Percentiles rank a stretch among this genome's conserved stretches.
phyloP scores from a whole-genome alignment of 345 rosid species.

The Crucihimalaya himalaica region DNA sequence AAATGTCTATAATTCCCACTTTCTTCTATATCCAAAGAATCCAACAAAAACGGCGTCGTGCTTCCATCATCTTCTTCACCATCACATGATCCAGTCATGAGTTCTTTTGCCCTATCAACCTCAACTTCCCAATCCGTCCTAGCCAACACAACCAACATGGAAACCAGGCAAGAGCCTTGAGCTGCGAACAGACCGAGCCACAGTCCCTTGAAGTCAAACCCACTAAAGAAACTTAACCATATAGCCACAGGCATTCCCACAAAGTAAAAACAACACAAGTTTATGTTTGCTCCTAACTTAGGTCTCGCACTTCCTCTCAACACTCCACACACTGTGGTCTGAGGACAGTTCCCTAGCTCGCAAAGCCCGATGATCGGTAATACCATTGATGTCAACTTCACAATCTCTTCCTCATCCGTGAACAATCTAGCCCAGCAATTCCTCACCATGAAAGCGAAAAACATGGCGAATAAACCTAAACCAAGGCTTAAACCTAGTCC shows the following conservation, averaged over 20 bases:
- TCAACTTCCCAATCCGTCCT: slow-evolving; percentile 70
- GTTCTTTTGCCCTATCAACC: slow-evolving; percentile 56
- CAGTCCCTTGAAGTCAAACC: slow-evolving; percentile 70
- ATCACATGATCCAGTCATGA: slow-evolving; percentile 42
- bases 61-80: slow-evolving; percentile 13
- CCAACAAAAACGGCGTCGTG: slow-evolving; percentile 30
- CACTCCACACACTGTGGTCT: slow-evolving; percentile 83
- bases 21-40: slow-evolving; percentile 40
- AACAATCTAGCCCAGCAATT: slow-evolving; percentile 74
- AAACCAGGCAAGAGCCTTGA: slow-evolving; percentile 65
- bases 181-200: slow-evolving; percentile 91
- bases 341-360: slow-evolving; percentile 91
- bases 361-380: slow-evolving; percentile 84
- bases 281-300: slow-evolving; percentile 76
- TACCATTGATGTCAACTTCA: slow-evolving; percentile 62
- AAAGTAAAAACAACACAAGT: slow-evolving; percentile 77
- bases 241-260: slow-evolving; percentile 86
- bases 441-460: slow-evolving; percentile 56
- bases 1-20: slow-evolving; percentile 30
- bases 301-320: slow-evolving; percentile 87
- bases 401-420: slow-evolving; percentile 62
- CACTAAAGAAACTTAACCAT: slow-evolving; percentile 60
- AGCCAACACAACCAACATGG: slow-evolving; percentile 62
- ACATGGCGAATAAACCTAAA: slow-evolving; percentile 56
- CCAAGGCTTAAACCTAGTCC: slow-evolving; percentile 63